These are phyloP conservation scores for Apiospora koreana DNA, from an alignment of 2,329 filamentous ascomycete species.

Conservation along the genomic window DNA sequence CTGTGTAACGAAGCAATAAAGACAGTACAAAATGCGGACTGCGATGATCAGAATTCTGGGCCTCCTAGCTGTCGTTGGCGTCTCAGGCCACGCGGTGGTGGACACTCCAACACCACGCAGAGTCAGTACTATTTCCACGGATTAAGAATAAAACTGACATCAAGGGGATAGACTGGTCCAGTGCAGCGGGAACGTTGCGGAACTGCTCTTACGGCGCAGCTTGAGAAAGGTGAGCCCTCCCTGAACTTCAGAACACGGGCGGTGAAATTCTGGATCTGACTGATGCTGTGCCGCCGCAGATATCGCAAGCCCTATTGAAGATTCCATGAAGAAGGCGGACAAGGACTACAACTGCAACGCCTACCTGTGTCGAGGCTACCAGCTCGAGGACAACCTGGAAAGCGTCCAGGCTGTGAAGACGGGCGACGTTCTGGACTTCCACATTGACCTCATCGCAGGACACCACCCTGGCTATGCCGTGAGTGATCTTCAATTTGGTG, in stretches of 20 bases:
- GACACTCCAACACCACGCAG: neutral
- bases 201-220: slow-evolving; percentile 19
- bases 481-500: neutral
- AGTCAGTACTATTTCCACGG: neutral
- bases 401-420: slow-evolving; percentile 29
- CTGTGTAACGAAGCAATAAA: neutral
- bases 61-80: neutral
- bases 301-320: slow-evolving; percentile 29
- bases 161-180: slow-evolving; percentile 21
- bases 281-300: slow-evolving; percentile 17
- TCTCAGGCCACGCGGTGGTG: neutral
- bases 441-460: slow-evolving; percentile 39
- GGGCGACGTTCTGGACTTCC: slow-evolving; percentile 38
- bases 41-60: neutral
- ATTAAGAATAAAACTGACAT: neutral
- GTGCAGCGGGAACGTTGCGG: slow-evolving; percentile 26
- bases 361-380: slow-evolving; percentile 32
- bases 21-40: neutral
- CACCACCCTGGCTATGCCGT: slow-evolving; percentile 36
- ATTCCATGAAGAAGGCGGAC: slow-evolving; percentile 26
- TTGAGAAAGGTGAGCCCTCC: slow-evolving; percentile 21
- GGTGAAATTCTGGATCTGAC: neutral
- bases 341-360: slow-evolving; percentile 27
- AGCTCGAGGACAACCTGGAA: slow-evolving; percentile 32
- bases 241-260: neutral